A percentile compares a stretch with the other conserved stretches of the same genome.
phyloP scores from a whole-genome alignment of 805 yeast species.

The Saccharomyces cerevisiae region DNA sequence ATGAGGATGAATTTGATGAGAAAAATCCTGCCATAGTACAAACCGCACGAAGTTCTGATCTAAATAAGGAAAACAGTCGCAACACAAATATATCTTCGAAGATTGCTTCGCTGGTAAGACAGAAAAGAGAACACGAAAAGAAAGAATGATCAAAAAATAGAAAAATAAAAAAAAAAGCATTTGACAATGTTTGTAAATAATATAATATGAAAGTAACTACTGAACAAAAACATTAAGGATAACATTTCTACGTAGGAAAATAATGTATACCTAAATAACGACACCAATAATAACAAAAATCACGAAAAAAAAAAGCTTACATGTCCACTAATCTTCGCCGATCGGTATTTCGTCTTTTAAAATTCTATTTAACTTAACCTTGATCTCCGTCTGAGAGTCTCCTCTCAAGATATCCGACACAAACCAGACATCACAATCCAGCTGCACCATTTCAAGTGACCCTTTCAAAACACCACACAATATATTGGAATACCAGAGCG shows the following conservation, averaged over 20 bases:
- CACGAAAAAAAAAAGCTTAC: not conserved
- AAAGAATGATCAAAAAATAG: constrained; percentile 7
- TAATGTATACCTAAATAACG: not conserved
- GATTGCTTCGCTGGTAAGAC: constrained; percentile 22
- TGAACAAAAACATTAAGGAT: not conserved
- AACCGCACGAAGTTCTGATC: not conserved
- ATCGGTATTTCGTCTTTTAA: constrained; percentile 94
- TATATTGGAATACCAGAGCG: constrained; percentile 88
- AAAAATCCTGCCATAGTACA: not conserved
- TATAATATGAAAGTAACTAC: not conserved
- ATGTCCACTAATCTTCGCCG: constrained; percentile 63
- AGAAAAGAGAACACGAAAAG: constrained; percentile 19
- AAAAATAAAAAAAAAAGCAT: not conserved
- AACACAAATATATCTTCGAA: constrained; percentile 8
- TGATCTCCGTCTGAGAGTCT: constrained; percentile 70
- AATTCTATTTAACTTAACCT: constrained; percentile 59
- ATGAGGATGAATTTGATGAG: constrained; percentile 8
- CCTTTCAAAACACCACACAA: constrained; percentile 87
- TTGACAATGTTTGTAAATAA: not conserved
- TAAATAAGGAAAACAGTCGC: not conserved
- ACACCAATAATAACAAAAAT: not conserved
- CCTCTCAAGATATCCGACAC: constrained; percentile 78
- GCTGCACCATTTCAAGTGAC: constrained; percentile 89
- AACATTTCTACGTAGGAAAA: not conserved
- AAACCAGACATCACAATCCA: constrained; percentile 78